Conservation (phyloP, 495 filamentous ascomycete species). For the Friedmanniomyces endolithicus region DNA sequence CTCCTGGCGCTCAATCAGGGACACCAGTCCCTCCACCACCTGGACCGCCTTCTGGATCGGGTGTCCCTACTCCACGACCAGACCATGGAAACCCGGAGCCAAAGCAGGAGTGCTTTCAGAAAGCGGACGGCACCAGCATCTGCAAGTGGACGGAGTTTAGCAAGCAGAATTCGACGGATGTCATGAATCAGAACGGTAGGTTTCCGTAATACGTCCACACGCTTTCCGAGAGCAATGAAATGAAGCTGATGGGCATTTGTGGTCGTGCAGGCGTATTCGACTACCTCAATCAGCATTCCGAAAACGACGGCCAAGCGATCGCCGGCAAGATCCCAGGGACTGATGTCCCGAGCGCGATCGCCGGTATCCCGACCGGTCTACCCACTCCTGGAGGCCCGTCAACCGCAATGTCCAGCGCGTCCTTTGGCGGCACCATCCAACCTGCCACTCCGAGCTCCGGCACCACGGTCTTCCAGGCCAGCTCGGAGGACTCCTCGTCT, state of each 20-base stretch:
- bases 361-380: background rate
- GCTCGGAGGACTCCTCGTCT: background rate
- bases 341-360: background rate
- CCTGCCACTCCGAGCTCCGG: background rate
- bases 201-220: background rate
- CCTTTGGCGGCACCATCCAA: background rate
- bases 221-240: background rate
- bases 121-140: background rate
- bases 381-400: background rate
- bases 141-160: background rate
- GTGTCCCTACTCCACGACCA: background rate
- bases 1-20: background rate
- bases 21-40: no score
- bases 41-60: background rate
- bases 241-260: background rate
- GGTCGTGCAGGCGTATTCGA: background rate
- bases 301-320: background rate
- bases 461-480: background rate
- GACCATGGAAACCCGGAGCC: background rate
- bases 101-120: background rate
- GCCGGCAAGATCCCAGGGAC: conserved; percentile 1
- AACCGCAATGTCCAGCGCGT: background rate
- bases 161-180: background rate
- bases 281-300: conserved; percentile 1
- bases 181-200: background rate